Evolutionary conservation across 2,329 filamentous ascomycete genomes (phyloP).

Genomic region (Colletotrichum nymphaeae): DNA sequence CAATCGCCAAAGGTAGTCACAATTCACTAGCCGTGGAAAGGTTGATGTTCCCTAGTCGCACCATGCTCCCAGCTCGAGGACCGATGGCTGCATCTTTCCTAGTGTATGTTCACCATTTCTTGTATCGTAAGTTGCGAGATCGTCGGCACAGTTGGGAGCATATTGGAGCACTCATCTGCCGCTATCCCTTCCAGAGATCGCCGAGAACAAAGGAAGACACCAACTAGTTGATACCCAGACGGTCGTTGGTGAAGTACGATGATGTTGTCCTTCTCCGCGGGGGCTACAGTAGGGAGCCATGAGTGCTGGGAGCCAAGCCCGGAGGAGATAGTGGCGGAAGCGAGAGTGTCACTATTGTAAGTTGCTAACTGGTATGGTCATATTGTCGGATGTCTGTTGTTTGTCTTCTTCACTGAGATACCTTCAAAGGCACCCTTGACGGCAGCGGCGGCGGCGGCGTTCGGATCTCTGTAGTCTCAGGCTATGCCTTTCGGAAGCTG

Average conservation of each 20-base stretch:
- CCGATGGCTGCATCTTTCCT: neutral
- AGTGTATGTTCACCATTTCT: neutral
- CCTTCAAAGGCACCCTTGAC: too few species aligned
- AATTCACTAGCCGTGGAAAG: neutral
- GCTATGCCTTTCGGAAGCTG: neutral
- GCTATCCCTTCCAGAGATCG: neutral
- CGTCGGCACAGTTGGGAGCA: neutral
- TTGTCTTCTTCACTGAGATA: neutral
- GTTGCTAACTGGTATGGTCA: neutral
- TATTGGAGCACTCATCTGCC: neutral
- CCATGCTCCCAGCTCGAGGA: neutral
- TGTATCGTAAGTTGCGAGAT: neutral
- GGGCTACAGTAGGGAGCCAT: neutral
- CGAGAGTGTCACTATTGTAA: neutral
- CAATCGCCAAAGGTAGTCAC: neutral
- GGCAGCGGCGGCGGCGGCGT: neutral
- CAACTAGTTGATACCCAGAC: neutral
- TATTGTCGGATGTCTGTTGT: neutral
- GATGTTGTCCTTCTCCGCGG: neutral
- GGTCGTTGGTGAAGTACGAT: neutral
- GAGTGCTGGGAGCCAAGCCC: neutral
- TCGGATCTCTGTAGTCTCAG: neutral
- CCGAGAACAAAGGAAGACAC: neutral
- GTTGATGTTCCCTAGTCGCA: neutral
- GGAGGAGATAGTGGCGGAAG: neutral